phyloP scores from a whole-genome alignment of 768 basidiomycete species.

The Macrolepiota fuliginosa region DNA sequence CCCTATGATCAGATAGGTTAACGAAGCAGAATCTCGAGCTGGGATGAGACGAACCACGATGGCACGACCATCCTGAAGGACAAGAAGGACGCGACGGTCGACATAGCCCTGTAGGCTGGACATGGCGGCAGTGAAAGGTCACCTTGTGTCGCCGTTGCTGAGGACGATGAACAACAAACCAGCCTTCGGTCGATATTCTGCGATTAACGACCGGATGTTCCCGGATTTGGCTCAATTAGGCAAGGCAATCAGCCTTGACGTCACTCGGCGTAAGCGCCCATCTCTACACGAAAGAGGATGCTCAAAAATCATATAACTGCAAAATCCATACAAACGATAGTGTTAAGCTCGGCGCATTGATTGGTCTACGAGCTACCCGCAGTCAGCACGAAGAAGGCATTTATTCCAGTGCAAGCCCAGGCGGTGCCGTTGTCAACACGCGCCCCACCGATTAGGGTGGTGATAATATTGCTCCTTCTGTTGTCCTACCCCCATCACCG shows the following conservation, averaged over 20 bases:
- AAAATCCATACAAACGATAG: too few relatives aligned
- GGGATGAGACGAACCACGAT: conserved; percentile 68
- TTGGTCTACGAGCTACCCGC: too few relatives aligned
- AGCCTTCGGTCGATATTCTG: neutral
- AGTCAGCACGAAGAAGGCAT: too few relatives aligned
- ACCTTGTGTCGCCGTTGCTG: conserved; percentile 13
- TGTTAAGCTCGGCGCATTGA: too few relatives aligned
- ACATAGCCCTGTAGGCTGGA: conserved; percentile 91
- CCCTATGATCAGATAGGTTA: conserved; percentile 49
- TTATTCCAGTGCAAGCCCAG: too few relatives aligned
- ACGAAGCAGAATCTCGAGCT: neutral
- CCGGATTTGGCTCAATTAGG: neutral
- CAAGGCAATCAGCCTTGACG: neutral
- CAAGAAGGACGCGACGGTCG: conserved; percentile 88
- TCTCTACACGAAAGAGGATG: too few relatives aligned
- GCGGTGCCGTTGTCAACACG: too few relatives aligned
- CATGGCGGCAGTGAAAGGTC: conserved; percentile 43
- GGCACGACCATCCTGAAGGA: conserved; percentile 93
- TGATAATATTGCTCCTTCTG: too few relatives aligned
- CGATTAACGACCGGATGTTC: conserved; percentile 4
- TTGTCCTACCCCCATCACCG: too few relatives aligned
- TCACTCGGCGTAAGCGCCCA: too few relatives aligned
- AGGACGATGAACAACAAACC: conserved; percentile 2
- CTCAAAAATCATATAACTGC: too few relatives aligned
- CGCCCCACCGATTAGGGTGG: too few relatives aligned